Evolutionary conservation across 2,329 filamentous ascomycete genomes (phyloP), one percentile per base, ranked within the genome.

Genomic region (Calcarisporium arbuscula): DNA sequence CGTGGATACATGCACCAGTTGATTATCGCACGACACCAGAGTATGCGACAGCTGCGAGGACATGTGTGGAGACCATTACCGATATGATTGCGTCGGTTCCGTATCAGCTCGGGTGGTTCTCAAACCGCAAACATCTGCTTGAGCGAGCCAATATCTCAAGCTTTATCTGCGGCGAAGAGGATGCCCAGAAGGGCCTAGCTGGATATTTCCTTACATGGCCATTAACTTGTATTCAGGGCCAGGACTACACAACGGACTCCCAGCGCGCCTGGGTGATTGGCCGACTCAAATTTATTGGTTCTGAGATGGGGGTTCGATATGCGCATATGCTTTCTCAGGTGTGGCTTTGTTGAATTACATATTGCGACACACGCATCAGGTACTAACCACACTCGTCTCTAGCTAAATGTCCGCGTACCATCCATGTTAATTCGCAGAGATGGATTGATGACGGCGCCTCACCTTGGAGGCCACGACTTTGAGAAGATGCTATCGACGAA

Each of bases 21-120:
- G 76, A 81, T 52, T 80, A 79, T 48, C 64, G 75, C 27, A 79
- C 74, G 2, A 80, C 75, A 6, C 68, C 73, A 14, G 73, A 80
- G 51, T 80, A 80, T 43, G 72, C 72, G 9, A 67, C 67, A 1
- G 70, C 72, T 5, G 65, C 69, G 12, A 57, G 68, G 23, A 63
- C 63, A 2, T 75, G 67, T 33, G 61, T 62, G 25, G 68, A 74
- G 29, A 64, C 63, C 34, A 74, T 80, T 42, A 65, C 67, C 4
- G 76, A 80, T 43, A 70, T 80, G 23, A 65, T 80, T 34, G 72
- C 76, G 2, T 72, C 68, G 3, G 68, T 79, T n/a, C 77, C 77
- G 1, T 80, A 71, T 43, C 68, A 75, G 48, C 62, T 81, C 3
- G 75, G 75, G 26, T 79, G 74, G 73, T 71, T 73, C 36, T 56